A percentile compares a stretch with the other conserved stretches of the same genome.
phyloP scores from a whole-genome alignment of 768 basidiomycete species.

The Hericium rajendrae region DNA sequence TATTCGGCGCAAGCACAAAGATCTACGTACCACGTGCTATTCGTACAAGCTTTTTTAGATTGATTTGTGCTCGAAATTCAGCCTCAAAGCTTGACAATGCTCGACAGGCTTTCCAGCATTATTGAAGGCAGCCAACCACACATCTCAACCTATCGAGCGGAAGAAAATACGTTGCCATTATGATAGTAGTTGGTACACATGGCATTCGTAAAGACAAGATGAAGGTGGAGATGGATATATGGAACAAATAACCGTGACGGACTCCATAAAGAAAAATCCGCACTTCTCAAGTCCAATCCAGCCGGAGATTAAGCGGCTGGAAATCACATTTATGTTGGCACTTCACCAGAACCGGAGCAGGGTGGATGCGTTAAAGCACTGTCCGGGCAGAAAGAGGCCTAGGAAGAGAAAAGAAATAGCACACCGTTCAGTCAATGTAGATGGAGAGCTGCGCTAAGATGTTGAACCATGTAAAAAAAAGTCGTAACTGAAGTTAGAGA shows the following conservation, averaged over 20 bases:
- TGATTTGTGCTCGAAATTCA: too few species aligned
- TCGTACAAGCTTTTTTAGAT: too few species aligned
- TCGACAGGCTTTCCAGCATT: too few species aligned
- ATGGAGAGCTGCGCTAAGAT: neutral
- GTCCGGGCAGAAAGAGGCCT: constrained; percentile 19
- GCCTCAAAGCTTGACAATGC: too few species aligned
- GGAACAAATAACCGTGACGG: constrained; percentile 13
- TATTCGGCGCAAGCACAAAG: too few species aligned
- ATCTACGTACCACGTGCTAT: too few species aligned
- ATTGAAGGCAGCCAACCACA: too few species aligned
- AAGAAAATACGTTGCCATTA: too few species aligned
- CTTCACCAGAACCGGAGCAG: constrained; percentile 19
- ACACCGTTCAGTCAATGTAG: neutral
- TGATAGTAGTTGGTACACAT: too few species aligned
- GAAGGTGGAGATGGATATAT: constrained; percentile 1
- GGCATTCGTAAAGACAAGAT: too few species aligned
- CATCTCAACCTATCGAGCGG: too few species aligned
- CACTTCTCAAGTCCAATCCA: constrained; percentile 16
- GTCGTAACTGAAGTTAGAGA: neutral
- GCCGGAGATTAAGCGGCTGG: constrained; percentile 9
- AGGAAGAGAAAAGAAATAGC: neutral
- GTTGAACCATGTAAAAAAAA: neutral
- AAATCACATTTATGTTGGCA: constrained; percentile 8
- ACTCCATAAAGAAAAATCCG: constrained; percentile 1
- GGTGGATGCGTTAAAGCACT: constrained; percentile 11